Percentiles rank a stretch among this genome's conserved stretches.
Conservation (phyloP, 306 rosid species). For the Lathyrus aphaca region DNA sequence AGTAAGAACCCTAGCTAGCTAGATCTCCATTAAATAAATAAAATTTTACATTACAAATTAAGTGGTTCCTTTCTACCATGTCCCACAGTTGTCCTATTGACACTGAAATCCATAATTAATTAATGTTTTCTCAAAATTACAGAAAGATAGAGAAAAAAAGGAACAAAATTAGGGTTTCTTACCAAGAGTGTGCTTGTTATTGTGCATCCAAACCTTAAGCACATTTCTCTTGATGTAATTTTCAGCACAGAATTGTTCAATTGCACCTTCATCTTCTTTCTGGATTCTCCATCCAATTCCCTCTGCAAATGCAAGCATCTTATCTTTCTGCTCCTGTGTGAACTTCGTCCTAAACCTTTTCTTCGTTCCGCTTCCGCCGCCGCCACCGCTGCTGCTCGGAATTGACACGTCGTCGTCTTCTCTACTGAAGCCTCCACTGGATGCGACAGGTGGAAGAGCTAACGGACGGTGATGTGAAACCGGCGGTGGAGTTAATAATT, state of each 20-base stretch:
- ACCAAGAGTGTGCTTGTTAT: slow-evolving; percentile 84
- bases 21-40: slow-evolving; percentile 33
- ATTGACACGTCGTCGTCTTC: slow-evolving; percentile 75
- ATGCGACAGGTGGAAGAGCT: slow-evolving; percentile 53
- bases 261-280: slow-evolving; percentile 75
- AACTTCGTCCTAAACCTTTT: slow-evolving; percentile 77
- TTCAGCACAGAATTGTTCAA: slow-evolving; percentile 68
- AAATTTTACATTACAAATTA: slow-evolving; percentile 35
- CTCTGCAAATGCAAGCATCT: slow-evolving; percentile 81
- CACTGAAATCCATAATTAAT: slow-evolving; percentile 29
- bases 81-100: slow-evolving; percentile 10
- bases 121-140: slow-evolving; percentile 20
- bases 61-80: background rate
- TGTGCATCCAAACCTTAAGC: slow-evolving; percentile 96
- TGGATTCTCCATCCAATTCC: slow-evolving; percentile 80
- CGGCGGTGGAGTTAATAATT: slow-evolving; percentile 37
- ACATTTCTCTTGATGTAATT: slow-evolving; percentile 62
- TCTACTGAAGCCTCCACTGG: slow-evolving; percentile 50
- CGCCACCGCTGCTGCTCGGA: slow-evolving; percentile 76
- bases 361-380: slow-evolving; percentile 54
- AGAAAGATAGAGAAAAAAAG: background rate
- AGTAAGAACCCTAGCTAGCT: slow-evolving; percentile 48
- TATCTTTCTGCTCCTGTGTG: slow-evolving; percentile 77
- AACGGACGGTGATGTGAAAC: slow-evolving; percentile 51
- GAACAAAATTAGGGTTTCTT: slow-evolving; percentile 70